A percentile compares a stretch with the other conserved stretches of the same genome.
These are phyloP conservation scores for Sphagnum magellanicum DNA, from an alignment of 228 moss, liverwort and hornwort genomes.

Conservation along the genomic window DNA sequence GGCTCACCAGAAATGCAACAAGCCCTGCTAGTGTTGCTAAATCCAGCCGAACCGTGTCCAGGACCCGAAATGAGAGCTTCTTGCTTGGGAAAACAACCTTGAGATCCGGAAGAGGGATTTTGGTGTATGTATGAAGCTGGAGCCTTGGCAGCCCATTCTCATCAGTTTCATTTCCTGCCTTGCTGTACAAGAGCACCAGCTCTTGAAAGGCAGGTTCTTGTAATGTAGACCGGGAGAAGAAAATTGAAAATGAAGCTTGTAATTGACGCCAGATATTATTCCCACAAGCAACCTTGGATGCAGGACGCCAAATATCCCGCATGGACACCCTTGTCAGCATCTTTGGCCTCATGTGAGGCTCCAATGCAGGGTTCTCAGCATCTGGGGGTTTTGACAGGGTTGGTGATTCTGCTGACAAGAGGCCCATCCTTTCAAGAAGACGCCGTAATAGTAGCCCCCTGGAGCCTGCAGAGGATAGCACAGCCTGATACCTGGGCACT, in stretches of 20 bases:
- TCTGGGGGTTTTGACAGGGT: slow-evolving; percentile 14
- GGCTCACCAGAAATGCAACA: slow-evolving; percentile 67
- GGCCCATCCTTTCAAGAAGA: slow-evolving; percentile 65
- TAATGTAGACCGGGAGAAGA: slow-evolving; percentile 58
- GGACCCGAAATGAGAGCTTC: slow-evolving; percentile 78
- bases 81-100: slow-evolving; percentile 88
- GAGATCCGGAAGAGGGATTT: slow-evolving; percentile 78
- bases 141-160: slow-evolving; percentile 24
- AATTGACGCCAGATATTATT: slow-evolving; percentile 47
- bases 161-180: slow-evolving; percentile 15
- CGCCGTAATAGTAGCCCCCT: slow-evolving; percentile 64
- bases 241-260: slow-evolving; percentile 52
- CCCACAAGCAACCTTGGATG: slow-evolving; percentile 55
- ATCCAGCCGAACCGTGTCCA: slow-evolving; percentile 77
- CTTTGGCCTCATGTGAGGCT: slow-evolving; percentile 67
- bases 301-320: slow-evolving; percentile 79
- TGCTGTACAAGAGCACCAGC: slow-evolving; percentile 66
- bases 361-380: slow-evolving; percentile 26
- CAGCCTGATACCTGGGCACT: slow-evolving; percentile 79
- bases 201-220: slow-evolving; percentile 86
- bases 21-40: slow-evolving; percentile 75
- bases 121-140: slow-evolving; percentile 65
- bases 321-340: slow-evolving; percentile 71
- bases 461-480: slow-evolving; percentile 81
- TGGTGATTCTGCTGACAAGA: slow-evolving; percentile 48